Evolutionary conservation across 495 filamentous ascomycete species (phyloP).

Genomic region (Xylaria intraflava): DNA sequence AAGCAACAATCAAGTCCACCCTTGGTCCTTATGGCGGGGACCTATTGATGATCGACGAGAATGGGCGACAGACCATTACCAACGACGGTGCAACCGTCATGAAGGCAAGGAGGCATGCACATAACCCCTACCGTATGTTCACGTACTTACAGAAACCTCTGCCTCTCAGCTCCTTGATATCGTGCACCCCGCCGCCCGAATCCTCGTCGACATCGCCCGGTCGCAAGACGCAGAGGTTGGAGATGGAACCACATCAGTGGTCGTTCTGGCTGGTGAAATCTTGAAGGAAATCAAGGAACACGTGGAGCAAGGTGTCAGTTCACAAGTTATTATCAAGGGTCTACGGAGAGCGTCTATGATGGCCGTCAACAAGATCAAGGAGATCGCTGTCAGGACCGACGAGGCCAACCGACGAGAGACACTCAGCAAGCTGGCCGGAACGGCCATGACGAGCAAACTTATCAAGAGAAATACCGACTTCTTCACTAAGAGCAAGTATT

Average conservation of each 20-base stretch:
- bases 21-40: conserved; percentile 97
- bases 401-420: conserved; percentile 87
- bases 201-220: conserved; percentile 95
- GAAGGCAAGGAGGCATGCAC: conserved; percentile 57
- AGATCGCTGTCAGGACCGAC: conserved; percentile 83
- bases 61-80: conserved; percentile 94
- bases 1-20: conserved; percentile 89
- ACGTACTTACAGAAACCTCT: background rate
- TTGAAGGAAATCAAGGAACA: conserved; percentile 91
- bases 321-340: conserved; percentile 95
- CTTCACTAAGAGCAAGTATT: conserved; percentile 86
- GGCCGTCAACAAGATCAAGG: conserved; percentile 98
- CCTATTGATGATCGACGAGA: conserved; percentile 87
- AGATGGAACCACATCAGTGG: conserved; percentile 94
- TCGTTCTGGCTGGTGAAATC: conserved; percentile 92
- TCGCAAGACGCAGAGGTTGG: conserved; percentile 99
- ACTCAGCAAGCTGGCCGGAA: conserved; percentile 79
- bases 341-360: conserved; percentile 80
- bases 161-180: conserved; percentile 80
- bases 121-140: background rate
- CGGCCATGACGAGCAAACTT: conserved; percentile 99
- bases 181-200: conserved; percentile 93
- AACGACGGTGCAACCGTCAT: conserved; percentile 99
- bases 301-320: conserved; percentile 94
- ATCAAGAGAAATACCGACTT: conserved; percentile 96